phyloP scores from a whole-genome alignment of 2,329 filamentous ascomycete species.

The Cordyceps cateniannulata region DNA sequence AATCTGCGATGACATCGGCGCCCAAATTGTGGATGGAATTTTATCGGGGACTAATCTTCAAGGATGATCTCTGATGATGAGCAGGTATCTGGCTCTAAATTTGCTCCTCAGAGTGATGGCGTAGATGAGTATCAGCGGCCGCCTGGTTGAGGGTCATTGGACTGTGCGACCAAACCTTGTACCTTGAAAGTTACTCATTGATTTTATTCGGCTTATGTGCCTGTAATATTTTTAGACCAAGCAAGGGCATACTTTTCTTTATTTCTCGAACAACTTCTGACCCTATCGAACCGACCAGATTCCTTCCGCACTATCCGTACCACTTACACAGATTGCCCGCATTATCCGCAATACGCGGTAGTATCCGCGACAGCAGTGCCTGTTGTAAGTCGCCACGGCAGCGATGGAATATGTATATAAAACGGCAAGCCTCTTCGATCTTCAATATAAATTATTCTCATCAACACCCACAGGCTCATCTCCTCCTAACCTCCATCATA shows the following conservation, averaged over 20 bases:
- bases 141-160: too few relatives aligned
- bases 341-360: slow-evolving; percentile 12
- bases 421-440: neutral
- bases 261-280: too few relatives aligned
- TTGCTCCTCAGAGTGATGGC: too few relatives aligned
- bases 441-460: neutral
- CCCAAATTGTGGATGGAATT: neutral
- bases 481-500: neutral
- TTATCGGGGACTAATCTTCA: too few relatives aligned
- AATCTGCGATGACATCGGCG: neutral
- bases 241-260: too few relatives aligned
- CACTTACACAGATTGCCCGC: neutral
- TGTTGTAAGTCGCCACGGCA: neutral
- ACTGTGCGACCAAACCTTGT: too few relatives aligned
- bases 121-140: neutral
- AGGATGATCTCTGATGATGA: neutral
- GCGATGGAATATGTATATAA: neutral
- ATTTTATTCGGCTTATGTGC: too few relatives aligned
- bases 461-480: neutral
- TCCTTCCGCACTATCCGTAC: neutral
- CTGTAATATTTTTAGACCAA: too few relatives aligned
- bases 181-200: too few relatives aligned
- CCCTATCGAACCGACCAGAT: too few relatives aligned
- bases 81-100: neutral
- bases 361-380: neutral